Evolutionary conservation across 2,329 filamentous ascomycete species (phyloP).

Genomic region (Onygenales sp.): DNA sequence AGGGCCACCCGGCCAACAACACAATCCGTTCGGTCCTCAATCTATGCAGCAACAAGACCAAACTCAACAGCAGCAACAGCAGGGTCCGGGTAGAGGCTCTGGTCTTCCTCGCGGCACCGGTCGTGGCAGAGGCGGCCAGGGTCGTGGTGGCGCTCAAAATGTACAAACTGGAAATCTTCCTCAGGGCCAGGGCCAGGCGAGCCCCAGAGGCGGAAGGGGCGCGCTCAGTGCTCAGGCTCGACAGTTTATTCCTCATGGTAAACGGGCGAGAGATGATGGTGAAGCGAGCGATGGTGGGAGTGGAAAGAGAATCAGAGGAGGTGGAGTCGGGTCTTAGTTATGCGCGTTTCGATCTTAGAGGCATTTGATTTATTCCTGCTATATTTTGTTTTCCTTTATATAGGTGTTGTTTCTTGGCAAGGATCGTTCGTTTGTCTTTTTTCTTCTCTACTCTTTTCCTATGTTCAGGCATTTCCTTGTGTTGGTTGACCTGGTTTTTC

Average conservation of each 20-base stretch:
- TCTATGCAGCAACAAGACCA: constrained; percentile 17
- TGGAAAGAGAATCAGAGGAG: constrained; percentile 41
- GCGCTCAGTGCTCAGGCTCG: constrained; percentile 40
- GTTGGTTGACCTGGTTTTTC: background rate
- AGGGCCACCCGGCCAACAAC: constrained; percentile 19
- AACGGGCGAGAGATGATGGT: constrained; percentile 46
- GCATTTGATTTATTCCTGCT: constrained; percentile 1
- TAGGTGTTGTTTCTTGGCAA: background rate
- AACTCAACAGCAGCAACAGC: constrained; percentile 18
- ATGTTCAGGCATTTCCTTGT: background rate
- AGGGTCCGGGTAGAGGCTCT: constrained; percentile 24
- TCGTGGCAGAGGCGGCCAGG: constrained; percentile 29
- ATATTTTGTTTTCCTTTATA: constrained; percentile 6
- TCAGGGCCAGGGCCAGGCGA: constrained; percentile 21
- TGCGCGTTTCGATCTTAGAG: constrained; percentile 18
- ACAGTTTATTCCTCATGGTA: constrained; percentile 49
- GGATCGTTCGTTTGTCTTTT: constrained; percentile 1
- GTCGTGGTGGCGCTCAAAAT: constrained; percentile 36
- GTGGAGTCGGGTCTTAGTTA: constrained; percentile 12
- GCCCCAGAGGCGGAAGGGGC: constrained; percentile 24
- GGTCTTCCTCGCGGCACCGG: constrained; percentile 32
- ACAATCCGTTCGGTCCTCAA: constrained; percentile 20
- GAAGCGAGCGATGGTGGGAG: constrained; percentile 26
- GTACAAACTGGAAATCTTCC: constrained; percentile 28
- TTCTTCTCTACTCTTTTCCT: background rate